Evolutionary conservation across 805 yeast genomes (phyloP).

Genomic region (Saccharomycopsis malanga): DNA sequence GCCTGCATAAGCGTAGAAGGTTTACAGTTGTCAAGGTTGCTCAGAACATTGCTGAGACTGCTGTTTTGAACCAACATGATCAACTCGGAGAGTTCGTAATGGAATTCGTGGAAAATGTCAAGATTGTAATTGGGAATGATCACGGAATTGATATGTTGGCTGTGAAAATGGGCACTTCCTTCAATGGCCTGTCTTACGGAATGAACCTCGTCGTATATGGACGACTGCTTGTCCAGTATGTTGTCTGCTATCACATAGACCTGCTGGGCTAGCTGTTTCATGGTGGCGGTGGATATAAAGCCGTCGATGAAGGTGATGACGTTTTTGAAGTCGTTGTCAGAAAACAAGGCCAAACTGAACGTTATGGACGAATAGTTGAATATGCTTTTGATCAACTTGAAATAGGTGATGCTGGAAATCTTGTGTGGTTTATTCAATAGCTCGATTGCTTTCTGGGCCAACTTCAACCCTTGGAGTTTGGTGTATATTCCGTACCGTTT

Average conservation of each 20-base stretch:
- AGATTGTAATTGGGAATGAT: conserved; percentile 8
- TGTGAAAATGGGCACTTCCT: not conserved
- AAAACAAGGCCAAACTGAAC: not conserved
- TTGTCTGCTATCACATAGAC: not conserved
- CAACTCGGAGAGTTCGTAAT: not conserved
- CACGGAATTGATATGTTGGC: not conserved
- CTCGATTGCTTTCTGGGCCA: conserved; percentile 2
- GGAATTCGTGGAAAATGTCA: conserved; percentile 2
- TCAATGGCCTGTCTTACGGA: not conserved
- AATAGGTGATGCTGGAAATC: not conserved
- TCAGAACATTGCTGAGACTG: not conserved
- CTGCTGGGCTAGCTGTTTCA: not conserved
- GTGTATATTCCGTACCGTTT: not conserved
- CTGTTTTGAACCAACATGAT: not conserved
- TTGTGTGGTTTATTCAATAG: not conserved
- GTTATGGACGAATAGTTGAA: not conserved
- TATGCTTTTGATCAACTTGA: not conserved
- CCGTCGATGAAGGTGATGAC: not conserved
- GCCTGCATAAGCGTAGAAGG: not conserved
- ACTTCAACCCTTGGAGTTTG: not conserved
- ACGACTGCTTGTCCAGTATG: too few species aligned
- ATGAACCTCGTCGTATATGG: not conserved
- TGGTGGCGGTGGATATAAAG: not conserved
- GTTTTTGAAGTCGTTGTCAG: not conserved
- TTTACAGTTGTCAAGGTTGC: not conserved